Percentiles rank a stretch among this genome's conserved stretches.
Evolutionary conservation across 1,284 basidiomycete species (phyloP).

Genomic region (Trichosporon sp.): DNA sequence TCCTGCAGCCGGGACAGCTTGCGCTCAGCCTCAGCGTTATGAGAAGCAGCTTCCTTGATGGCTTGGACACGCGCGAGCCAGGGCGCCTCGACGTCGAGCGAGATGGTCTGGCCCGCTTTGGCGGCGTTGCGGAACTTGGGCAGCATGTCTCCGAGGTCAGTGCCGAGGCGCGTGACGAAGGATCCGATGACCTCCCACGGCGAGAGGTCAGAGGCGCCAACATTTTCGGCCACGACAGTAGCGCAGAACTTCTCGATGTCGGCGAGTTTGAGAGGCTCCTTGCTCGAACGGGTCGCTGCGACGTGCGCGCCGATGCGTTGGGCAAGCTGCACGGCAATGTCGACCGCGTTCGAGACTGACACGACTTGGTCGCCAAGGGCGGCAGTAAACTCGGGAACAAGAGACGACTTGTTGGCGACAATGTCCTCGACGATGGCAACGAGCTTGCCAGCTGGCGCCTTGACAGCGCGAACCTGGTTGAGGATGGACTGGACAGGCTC

Average conservation of each 20-base stretch:
- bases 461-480: slow-evolving; percentile 73
- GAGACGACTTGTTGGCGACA: slow-evolving; percentile 62
- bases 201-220: slow-evolving; percentile 52
- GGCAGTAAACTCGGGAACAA: slow-evolving; percentile 65
- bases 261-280: slow-evolving; percentile 68
- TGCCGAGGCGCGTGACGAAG: slow-evolving; percentile 63
- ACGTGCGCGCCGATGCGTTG: slow-evolving; percentile 78
- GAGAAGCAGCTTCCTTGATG: slow-evolving; percentile 73
- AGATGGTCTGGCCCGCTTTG: slow-evolving; percentile 56
- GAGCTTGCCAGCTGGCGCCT: slow-evolving; percentile 79
- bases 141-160: slow-evolving; percentile 65
- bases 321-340: slow-evolving; percentile 87
- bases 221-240: slow-evolving; percentile 57
- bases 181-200: slow-evolving; percentile 73
- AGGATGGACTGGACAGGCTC: slow-evolving; percentile 74
- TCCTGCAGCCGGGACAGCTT: slow-evolving; percentile 79
- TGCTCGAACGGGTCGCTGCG: slow-evolving; percentile 66
- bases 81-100: slow-evolving; percentile 61
- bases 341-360: slow-evolving; percentile 71
- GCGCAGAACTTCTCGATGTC: slow-evolving; percentile 67
- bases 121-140: slow-evolving; percentile 69
- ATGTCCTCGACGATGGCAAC: slow-evolving; percentile 77
- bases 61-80: slow-evolving; percentile 85
- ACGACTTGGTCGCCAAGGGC: slow-evolving; percentile 68
- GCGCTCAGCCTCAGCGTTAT: slow-evolving; percentile 87